Conservation (phyloP, 768 basidiomycete species). For the Hygrophorus russula region DNA sequence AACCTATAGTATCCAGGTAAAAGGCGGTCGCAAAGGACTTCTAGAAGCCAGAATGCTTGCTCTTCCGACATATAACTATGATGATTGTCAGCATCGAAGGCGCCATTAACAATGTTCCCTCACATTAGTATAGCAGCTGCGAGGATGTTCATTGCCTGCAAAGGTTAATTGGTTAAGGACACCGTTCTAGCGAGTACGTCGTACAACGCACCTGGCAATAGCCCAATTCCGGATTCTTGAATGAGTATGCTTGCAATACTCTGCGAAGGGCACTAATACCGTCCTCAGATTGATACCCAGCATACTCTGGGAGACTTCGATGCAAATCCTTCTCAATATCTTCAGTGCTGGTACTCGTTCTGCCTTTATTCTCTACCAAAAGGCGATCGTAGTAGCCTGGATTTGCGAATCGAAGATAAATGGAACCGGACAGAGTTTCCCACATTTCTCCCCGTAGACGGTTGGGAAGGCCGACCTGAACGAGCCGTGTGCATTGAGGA, state of each 20-base stretch:
- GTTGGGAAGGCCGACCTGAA: slow-evolving; percentile 95
- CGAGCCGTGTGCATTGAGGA: slow-evolving; percentile 92
- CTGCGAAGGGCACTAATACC: slow-evolving; percentile 79
- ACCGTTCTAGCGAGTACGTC: slow-evolving; percentile 1
- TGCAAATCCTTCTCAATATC: slow-evolving; percentile 99
- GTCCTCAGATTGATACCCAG: slow-evolving; percentile 85
- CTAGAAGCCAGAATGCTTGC: slow-evolving; percentile 94
- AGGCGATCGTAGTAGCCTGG: slow-evolving; percentile 75
- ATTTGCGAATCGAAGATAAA: slow-evolving; percentile 81
- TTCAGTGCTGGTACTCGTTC: slow-evolving; percentile 81
- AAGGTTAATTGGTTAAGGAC: slow-evolving; percentile 2
- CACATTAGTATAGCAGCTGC: slow-evolving; percentile 92
- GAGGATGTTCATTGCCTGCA: slow-evolving; percentile 92
- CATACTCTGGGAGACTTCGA: slow-evolving; percentile 91
- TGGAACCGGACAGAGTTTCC: slow-evolving; percentile 92
- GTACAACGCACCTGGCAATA: slow-evolving; percentile 68
- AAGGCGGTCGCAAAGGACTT: slow-evolving; percentile 88
- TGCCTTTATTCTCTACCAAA: slow-evolving; percentile 65
- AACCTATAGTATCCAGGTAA: slow-evolving; percentile 97
- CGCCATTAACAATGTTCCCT: slow-evolving; percentile 11
- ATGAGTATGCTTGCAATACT: slow-evolving; percentile 91
- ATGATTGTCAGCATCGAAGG: background rate
- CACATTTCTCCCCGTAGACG: slow-evolving; percentile 93
- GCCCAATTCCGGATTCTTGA: slow-evolving; percentile 88
- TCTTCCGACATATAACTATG: slow-evolving; percentile 96